Conservation (phyloP, 306 rosid species). For the Gleditsia sinensis region DNA sequence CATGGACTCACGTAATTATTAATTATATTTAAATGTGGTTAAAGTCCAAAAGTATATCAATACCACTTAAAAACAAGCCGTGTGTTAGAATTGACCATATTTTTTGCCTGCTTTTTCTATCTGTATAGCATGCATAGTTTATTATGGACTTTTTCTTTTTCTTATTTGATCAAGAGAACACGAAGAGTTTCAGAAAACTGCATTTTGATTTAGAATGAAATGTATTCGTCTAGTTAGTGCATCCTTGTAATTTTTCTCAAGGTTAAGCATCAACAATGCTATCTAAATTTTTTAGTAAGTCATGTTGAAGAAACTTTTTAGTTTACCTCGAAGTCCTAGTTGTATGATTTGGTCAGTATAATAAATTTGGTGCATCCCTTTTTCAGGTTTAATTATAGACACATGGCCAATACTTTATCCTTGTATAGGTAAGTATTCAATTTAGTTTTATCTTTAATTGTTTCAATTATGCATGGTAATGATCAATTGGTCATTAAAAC, state of each 20-base stretch:
- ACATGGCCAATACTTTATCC: constrained; percentile 96
- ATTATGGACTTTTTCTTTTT: not conserved
- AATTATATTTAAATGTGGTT: not conserved
- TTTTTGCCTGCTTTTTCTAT: not conserved
- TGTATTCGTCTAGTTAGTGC: not conserved
- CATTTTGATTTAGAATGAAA: not conserved
- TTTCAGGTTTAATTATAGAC: constrained; percentile 93
- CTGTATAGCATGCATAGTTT: not conserved
- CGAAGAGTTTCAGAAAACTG: not conserved
- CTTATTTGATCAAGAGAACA: not conserved
- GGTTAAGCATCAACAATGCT: not conserved
- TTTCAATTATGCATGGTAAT: not conserved
- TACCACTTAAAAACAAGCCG: not conserved
- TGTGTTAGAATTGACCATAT: too few relatives aligned
- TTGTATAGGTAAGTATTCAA: constrained; percentile 65
- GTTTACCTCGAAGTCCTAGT: not conserved
- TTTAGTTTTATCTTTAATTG: constrained; percentile 3
- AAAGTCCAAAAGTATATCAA: not conserved
- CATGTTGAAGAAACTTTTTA: not conserved
- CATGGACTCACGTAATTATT: not conserved
- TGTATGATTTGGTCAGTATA: constrained; percentile 12
- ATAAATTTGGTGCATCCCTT: constrained; percentile 26
- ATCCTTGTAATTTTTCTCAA: not conserved
- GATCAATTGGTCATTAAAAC: not conserved
- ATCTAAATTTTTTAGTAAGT: not conserved